Percentiles rank a stretch among this genome's conserved stretches.
Conservation (phyloP, 2,329 filamentous ascomycete species). For the Trichoderma pleuroti region DNA sequence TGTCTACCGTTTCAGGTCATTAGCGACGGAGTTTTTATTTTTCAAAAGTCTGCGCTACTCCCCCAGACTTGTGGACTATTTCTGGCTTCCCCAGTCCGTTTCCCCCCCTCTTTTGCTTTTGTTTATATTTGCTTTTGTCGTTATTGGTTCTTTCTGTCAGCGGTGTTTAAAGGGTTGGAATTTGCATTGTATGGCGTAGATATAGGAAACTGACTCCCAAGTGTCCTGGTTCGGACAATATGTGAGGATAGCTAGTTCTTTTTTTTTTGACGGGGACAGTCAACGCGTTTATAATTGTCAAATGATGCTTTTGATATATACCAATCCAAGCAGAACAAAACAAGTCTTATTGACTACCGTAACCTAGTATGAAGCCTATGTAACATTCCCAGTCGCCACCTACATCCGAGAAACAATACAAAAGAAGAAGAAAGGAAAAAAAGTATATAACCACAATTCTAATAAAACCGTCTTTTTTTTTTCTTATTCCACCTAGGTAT, state of each 20-base stretch:
- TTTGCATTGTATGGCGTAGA: constrained; percentile 13
- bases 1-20: constrained; percentile 27
- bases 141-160: background rate
- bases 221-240: background rate
- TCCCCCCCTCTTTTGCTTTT: background rate
- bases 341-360: background rate
- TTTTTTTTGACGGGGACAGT: background rate
- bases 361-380: background rate
- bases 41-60: background rate
- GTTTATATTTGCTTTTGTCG: background rate
- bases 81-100: background rate
- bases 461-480: background rate
- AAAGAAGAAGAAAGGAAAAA: background rate
- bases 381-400: background rate
- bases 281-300: constrained; percentile 10
- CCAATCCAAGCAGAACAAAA: background rate
- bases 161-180: constrained; percentile 5
- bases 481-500: background rate
- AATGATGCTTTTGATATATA: background rate
- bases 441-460: background rate
- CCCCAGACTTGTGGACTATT: background rate
- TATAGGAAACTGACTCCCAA: background rate
- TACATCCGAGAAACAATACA: background rate
- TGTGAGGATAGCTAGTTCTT: background rate
- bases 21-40: constrained; percentile 39